Conservation (phyloP, 1,284 basidiomycete genomes). For the Exsudoporus floridanus region DNA sequence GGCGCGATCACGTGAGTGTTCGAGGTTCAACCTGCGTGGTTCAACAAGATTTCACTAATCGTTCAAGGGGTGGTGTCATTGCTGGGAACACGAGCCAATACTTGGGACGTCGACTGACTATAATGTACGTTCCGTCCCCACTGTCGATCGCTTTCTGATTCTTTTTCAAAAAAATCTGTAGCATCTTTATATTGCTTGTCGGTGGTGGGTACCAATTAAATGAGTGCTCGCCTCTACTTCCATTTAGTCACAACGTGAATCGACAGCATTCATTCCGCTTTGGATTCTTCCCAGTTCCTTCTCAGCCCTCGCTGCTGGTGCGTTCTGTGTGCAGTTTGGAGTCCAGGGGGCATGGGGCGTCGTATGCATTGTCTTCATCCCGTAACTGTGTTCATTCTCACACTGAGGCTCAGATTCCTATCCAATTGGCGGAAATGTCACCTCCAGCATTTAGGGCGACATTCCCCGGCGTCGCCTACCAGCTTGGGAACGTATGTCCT, state of each 20-base stretch:
- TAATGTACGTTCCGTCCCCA: slow-evolving; percentile 51
- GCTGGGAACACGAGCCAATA: slow-evolving; percentile 84
- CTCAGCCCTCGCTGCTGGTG: slow-evolving; percentile 67
- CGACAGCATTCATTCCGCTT: slow-evolving; percentile 68
- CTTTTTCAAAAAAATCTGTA: too few relatives aligned
- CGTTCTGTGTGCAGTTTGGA: slow-evolving; percentile 86
- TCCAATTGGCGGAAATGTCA: slow-evolving; percentile 87
- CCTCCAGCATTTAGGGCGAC: slow-evolving; percentile 92
- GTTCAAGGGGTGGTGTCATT: slow-evolving; percentile 67
- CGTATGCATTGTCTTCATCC: slow-evolving; percentile 24
- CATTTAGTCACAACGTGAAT: neutral
- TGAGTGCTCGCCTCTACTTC: slow-evolving; percentile 64
- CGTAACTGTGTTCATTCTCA: neutral
- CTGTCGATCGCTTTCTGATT: neutral
- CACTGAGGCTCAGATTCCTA: slow-evolving; percentile 58
- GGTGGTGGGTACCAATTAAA: slow-evolving; percentile 32
- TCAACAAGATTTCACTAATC: neutral
- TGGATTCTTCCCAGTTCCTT: slow-evolving; percentile 81
- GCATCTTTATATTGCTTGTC: slow-evolving; percentile 46
- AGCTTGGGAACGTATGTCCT: slow-evolving; percentile 65
- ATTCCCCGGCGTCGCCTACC: slow-evolving; percentile 91
- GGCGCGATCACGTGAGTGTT: slow-evolving; percentile 64
- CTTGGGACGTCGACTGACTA: slow-evolving; percentile 85
- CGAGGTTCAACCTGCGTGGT: neutral
- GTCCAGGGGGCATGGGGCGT: slow-evolving; percentile 86